phyloP scores from a whole-genome alignment of 306 rosid genomes.

The Lagenaria siceraria region DNA sequence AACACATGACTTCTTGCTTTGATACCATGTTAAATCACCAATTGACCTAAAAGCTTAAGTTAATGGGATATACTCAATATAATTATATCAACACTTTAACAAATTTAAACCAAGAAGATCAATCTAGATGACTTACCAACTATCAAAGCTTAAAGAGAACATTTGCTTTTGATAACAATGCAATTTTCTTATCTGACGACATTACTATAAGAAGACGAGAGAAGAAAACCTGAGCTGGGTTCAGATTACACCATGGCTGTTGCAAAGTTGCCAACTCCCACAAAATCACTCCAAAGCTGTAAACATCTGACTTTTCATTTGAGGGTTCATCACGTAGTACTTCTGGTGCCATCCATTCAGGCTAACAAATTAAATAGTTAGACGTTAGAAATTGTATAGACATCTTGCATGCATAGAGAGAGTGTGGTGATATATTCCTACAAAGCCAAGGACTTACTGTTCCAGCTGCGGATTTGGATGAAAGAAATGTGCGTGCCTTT shows the following conservation, averaged over 20 bases:
- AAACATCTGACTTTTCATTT: conserved; percentile 91
- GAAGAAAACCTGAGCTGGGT: conserved; percentile 85
- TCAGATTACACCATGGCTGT: conserved; percentile 89
- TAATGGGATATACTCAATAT: no score
- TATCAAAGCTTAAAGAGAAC: not conserved
- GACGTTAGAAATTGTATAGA: not conserved
- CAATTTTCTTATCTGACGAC: not conserved
- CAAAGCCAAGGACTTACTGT: conserved; percentile 52
- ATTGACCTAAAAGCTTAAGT: no score
- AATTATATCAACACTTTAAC: no score
- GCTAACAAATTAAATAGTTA: conserved; percentile 23
- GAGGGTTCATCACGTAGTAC: conserved; percentile 97
- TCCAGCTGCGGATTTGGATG: conserved; percentile 98
- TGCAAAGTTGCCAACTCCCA: conserved; percentile 92
- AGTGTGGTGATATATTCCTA: not conserved
- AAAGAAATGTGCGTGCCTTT: conserved; percentile 92
- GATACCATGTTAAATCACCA: no score
- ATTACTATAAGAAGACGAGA: not conserved
- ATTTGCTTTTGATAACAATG: not conserved
- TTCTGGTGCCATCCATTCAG: conserved; percentile 99
- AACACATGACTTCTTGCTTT: no score
- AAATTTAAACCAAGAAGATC: not conserved
- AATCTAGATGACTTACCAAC: not conserved
- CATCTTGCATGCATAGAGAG: not conserved
- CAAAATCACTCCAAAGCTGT: conserved; percentile 91